Evolutionary conservation across 192 early-diverging fungal species (phyloP).

Genomic region (Hyaloraphidium curvatum): DNA sequence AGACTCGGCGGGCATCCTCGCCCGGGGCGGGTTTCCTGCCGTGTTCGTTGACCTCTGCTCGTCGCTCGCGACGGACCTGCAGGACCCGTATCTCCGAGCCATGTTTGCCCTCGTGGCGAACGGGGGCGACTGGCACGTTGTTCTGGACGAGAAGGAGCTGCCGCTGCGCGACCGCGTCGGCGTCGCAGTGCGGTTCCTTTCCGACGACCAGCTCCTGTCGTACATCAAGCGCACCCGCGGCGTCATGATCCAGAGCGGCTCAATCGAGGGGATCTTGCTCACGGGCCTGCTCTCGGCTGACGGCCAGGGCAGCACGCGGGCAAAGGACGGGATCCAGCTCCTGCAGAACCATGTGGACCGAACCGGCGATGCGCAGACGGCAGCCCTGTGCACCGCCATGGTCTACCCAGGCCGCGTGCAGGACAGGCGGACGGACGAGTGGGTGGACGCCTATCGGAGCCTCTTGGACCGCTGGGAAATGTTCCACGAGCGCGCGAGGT

Average conservation of each 20-base stretch:
- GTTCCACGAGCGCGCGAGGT: constrained; percentile 63
- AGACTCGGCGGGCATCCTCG: constrained; percentile 10
- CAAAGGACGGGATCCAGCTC: constrained; percentile 48
- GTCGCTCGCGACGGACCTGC: constrained; percentile 32
- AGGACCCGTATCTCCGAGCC: constrained; percentile 58
- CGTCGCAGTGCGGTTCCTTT: constrained; percentile 66
- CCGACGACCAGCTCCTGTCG: constrained; percentile 49
- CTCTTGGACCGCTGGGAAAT: constrained; percentile 77
- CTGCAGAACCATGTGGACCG: constrained; percentile 62
- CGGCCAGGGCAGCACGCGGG: no score
- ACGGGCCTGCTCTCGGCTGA: constrained; percentile 49
- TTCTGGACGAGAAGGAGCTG: constrained; percentile 49
- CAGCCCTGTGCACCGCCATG: constrained; percentile 41
- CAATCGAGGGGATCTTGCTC: constrained; percentile 62
- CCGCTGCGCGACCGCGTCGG: constrained; percentile 59
- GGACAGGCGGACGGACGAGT: constrained; percentile 38
- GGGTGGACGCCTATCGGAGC: constrained; percentile 70
- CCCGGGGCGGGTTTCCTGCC: constrained; percentile 7
- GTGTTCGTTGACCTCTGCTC: constrained; percentile 43
- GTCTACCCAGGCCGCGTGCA: constrained; percentile 35
- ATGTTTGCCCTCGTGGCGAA: constrained; percentile 77
- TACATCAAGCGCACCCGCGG: constrained; percentile 38
- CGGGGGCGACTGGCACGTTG: constrained; percentile 54
- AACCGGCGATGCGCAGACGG: constrained; percentile 84
- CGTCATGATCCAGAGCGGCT: constrained; percentile 35